Base-by-base conservation (phyloP, 345 rosid species). In the Eucalyptus erythrocorys region DNA sequence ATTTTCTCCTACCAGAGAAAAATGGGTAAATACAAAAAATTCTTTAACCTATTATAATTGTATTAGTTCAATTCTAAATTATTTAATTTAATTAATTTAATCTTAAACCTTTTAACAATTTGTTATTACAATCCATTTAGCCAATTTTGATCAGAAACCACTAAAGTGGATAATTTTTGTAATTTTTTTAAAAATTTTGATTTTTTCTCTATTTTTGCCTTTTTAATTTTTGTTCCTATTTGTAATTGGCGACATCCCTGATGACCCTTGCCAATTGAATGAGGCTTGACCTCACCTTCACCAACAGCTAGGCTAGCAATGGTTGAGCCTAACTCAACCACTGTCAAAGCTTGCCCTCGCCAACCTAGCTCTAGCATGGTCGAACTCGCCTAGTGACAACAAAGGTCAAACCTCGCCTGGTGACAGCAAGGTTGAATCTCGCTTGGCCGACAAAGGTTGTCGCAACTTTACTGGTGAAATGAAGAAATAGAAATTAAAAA, bases 401-500 rank as follows among this genome's bases (percentile, higher is more conserved):
- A 51, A 51, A 51, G 24, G 55, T 51, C 24, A 1, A 55, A 55
- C 61, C 0, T 55, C 3, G 6, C 61, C 1, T 10, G 47, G 8
- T 5, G 47, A 45, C 8, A 9, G 47, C 47, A 45, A 45, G 24
- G 55, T 51, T 10, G 2, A 55, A 55, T 30, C 0, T 55, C 3
- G 6, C 61, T 1, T 10, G 0, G 4, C 0, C 2, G 0, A 0
- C 10, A 51, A 51, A 2, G 0, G 57, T 51, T 0, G 5, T 1
- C 1, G 6, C 13, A 55, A 55, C 13, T 30, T 24, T 9, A 9
- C 1, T 24, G 0, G 3, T 10, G 27, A 55, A 55, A 55, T 55
- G 30, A 55, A 24, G 61, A 55, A 55, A 55, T 22, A 24, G 30
- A 55, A 55, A 24, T 55, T 24, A 55, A 10, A 55, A 9, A 22